Evolutionary conservation across 1,284 basidiomycete species (phyloP).

Genomic region (Tremellales sp.): DNA sequence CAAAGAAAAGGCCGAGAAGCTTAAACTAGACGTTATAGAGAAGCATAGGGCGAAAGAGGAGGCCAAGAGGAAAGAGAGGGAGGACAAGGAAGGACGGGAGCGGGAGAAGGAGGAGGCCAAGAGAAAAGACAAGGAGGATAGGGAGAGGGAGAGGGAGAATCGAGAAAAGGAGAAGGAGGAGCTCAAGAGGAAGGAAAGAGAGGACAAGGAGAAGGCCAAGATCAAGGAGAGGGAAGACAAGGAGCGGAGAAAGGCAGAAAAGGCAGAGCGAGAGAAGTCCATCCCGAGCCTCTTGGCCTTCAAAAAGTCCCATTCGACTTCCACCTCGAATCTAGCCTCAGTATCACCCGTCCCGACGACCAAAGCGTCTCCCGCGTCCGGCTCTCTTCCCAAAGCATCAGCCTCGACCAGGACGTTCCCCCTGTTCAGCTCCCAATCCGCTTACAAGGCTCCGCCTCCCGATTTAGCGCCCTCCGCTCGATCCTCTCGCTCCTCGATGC

Average conservation of each 20-base stretch:
- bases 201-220: constrained; percentile 15
- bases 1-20: constrained; percentile 30
- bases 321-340: not conserved
- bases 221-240: constrained; percentile 17
- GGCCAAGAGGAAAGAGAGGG: constrained; percentile 15
- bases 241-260: constrained; percentile 22
- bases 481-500: constrained; percentile 8
- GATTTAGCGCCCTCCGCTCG: constrained; percentile 3
- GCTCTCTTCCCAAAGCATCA: not conserved
- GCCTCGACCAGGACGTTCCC: constrained; percentile 6
- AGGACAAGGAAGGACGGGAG: constrained; percentile 16
- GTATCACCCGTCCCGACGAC: not conserved
- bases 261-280: constrained; percentile 8
- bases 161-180: constrained; percentile 8
- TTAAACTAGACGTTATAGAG: constrained; percentile 11
- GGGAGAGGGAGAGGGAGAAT: constrained; percentile 14
- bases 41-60: constrained; percentile 22
- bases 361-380: not conserved
- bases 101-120: constrained; percentile 13
- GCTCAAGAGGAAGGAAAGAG: constrained; percentile 10
- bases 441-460: constrained; percentile 7
- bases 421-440: constrained; percentile 4
- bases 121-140: constrained; percentile 14
- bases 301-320: constrained; percentile 6
- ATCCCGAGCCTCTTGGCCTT: not conserved